phyloP scores from a whole-genome alignment of 768 basidiomycete genomes.

The Auriscalpium microsporum region DNA sequence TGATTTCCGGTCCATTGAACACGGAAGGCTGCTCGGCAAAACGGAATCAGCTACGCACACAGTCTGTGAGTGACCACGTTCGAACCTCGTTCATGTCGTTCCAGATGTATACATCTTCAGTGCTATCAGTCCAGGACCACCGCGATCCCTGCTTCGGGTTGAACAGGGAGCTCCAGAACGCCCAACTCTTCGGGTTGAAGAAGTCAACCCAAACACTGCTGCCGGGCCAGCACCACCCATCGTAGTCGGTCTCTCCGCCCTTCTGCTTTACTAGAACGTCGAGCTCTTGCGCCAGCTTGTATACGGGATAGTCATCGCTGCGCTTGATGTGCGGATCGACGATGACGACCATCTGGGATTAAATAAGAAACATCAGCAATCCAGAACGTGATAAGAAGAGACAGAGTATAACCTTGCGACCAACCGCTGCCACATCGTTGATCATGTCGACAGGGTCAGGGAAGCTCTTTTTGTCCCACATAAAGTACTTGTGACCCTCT shows the following conservation, averaged over 20 bases:
- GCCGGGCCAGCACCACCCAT: constrained; percentile 99
- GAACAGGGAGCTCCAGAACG: constrained; percentile 87
- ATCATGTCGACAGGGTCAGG: constrained; percentile 93
- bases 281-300: constrained; percentile 75
- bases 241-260: constrained; percentile 77
- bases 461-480: constrained; percentile 91
- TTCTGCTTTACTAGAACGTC: constrained; percentile 75
- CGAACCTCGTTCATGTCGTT: constrained; percentile 99
- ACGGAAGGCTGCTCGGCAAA: constrained; percentile 66
- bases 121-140: constrained; percentile 78
- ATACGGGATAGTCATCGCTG: constrained; percentile 68
- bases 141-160: constrained; percentile 44
- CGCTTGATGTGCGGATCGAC: constrained; percentile 96
- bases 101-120: constrained; percentile 86
- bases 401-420: constrained; percentile 60
- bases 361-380: constrained; percentile 4
- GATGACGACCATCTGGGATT: constrained; percentile 90
- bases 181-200: constrained; percentile 86
- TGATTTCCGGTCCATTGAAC: constrained; percentile 98
- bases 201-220: constrained; percentile 96
- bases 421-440: constrained; percentile 75
- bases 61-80: neutral
- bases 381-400: neutral
- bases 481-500: constrained; percentile 91
- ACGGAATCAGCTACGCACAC: neutral